phyloP scores from a whole-genome alignment of 1,139 yeast species.

The Yamadazyma friedrichii region DNA sequence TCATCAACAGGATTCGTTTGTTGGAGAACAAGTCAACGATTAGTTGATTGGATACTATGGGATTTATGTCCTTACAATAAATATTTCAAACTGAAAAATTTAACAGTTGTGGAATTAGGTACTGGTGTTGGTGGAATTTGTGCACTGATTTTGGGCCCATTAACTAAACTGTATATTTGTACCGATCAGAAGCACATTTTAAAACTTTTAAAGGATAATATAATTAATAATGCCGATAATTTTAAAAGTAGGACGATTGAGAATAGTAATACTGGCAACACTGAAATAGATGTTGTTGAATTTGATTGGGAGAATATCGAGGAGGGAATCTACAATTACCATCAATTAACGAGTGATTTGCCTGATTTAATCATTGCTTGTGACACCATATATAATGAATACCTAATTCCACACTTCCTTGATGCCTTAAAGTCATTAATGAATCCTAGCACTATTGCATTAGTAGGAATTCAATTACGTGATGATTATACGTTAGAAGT shows the following conservation, averaged over 20 bases:
- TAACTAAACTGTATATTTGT: slow-evolving; percentile 43
- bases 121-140: slow-evolving; percentile 63
- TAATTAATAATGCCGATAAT: slow-evolving; percentile 31
- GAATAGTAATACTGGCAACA: background rate
- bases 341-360: slow-evolving; percentile 7
- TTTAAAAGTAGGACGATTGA: slow-evolving; percentile 4
- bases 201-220: slow-evolving; percentile 49
- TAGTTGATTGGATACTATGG: slow-evolving; percentile 53
- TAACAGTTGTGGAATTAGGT: slow-evolving; percentile 58
- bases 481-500: slow-evolving; percentile 50
- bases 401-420: slow-evolving; percentile 51
- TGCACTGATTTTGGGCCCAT: slow-evolving; percentile 44
- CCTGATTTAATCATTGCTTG: slow-evolving; percentile 60
- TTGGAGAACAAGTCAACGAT: slow-evolving; percentile 55
- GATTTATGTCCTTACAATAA: slow-evolving; percentile 24
- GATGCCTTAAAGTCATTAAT: slow-evolving; percentile 38
- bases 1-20: slow-evolving; percentile 70
- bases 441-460: slow-evolving; percentile 30
- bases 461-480: slow-evolving; percentile 57
- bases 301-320: slow-evolving; percentile 66
- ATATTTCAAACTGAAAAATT: slow-evolving; percentile 12
- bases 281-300: slow-evolving; percentile 42
- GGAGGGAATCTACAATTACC: slow-evolving; percentile 25
- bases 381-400: slow-evolving; percentile 72
- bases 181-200: slow-evolving; percentile 63